Base-by-base conservation (phyloP, 495 filamentous ascomycete genomes). In the Lophium mytilinum region DNA sequence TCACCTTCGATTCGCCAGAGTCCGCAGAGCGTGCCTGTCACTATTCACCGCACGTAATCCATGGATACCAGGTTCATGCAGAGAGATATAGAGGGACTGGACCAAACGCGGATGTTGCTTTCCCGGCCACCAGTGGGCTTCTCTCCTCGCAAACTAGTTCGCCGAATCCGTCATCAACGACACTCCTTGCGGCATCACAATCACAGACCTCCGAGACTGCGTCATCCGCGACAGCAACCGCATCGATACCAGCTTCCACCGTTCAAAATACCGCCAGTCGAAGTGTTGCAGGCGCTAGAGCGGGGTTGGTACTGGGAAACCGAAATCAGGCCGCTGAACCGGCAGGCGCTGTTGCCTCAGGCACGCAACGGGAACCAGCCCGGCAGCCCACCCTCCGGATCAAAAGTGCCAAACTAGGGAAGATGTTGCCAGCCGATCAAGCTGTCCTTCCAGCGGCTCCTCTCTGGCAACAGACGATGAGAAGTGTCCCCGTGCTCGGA, bases 1-100 rank as follows among this genome's bases (percentile, higher is more conserved):
- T 96, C 50, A 96, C 90, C 1, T 96, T 92, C 61, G 88, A 94
- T 71, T 89, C 86, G 6, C 77, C 81, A 35, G 80, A 85, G 56
- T 84, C 89, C 4, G 90, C 89, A 17, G 87, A 90, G 48, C 77
- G 81, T 37, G 90, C 89, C 19, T 74, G 83, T 52, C 86, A 83
- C 60, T 78, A 79, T 59, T 90, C 86, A 36, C 90, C 90, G 0
- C 86, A 90, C 68, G 78, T 77, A 52, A 83, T 95, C 37, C 77
- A 87, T 47, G 89, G 88, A 3, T 80, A 89, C 65, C 69, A 84
- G 37, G 84, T 95, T 33, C 87, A 81, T 66, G 90, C 87, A 48
- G 88, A 95, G 72, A 75, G 77, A 11, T 95, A 89, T 60, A 75
- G 80, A 57, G 86, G 85, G 52, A 75, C 82, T 14, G 84, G 86